Conservation (phyloP, 2,329 filamentous ascomycete genomes). For the Trematosphaeria pertusa region DNA sequence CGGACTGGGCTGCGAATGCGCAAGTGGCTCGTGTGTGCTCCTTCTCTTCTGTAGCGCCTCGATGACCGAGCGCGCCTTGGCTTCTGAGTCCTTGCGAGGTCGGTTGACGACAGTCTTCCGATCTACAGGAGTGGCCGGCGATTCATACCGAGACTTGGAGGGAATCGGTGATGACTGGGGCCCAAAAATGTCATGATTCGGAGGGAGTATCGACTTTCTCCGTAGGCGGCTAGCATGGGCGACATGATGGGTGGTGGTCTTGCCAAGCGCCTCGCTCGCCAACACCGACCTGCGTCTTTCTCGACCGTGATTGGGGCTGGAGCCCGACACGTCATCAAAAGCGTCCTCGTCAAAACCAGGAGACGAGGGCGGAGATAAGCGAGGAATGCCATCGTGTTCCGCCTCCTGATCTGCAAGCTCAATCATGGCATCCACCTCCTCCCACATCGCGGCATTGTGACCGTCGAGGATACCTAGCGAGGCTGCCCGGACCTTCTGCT, state of each 20-base stretch:
- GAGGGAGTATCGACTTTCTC: slow-evolving; percentile 45
- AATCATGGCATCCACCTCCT: slow-evolving; percentile 86
- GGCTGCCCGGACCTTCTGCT: slow-evolving; percentile 73
- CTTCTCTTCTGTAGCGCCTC: slow-evolving; percentile 64
- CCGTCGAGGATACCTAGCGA: slow-evolving; percentile 71
- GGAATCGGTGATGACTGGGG: slow-evolving; percentile 41
- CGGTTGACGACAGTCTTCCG: slow-evolving; percentile 45
- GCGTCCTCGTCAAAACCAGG: slow-evolving; percentile 65
- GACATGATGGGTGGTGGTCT: slow-evolving; percentile 14
- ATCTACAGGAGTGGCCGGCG: slow-evolving; percentile 35
- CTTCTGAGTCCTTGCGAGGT: slow-evolving; percentile 63
- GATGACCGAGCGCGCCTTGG: slow-evolving; percentile 67
- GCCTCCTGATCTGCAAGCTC: slow-evolving; percentile 76
- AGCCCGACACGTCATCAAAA: slow-evolving; percentile 60
- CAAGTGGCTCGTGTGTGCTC: slow-evolving; percentile 37
- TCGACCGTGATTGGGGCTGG: slow-evolving; percentile 40
- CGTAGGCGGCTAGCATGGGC: slow-evolving; percentile 29
- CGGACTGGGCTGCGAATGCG: slow-evolving; percentile 35
- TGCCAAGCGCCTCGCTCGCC: slow-evolving; percentile 36
- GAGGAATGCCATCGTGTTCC: slow-evolving; percentile 63
- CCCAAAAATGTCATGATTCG: slow-evolving; percentile 46
- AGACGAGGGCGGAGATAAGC: slow-evolving; percentile 61
- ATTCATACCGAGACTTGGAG: slow-evolving; percentile 31
- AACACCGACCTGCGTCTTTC: slow-evolving; percentile 37
- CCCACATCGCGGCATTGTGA: slow-evolving; percentile 69